Base-by-base conservation (phyloP, 345 rosid species). In the Acer campestre region DNA sequence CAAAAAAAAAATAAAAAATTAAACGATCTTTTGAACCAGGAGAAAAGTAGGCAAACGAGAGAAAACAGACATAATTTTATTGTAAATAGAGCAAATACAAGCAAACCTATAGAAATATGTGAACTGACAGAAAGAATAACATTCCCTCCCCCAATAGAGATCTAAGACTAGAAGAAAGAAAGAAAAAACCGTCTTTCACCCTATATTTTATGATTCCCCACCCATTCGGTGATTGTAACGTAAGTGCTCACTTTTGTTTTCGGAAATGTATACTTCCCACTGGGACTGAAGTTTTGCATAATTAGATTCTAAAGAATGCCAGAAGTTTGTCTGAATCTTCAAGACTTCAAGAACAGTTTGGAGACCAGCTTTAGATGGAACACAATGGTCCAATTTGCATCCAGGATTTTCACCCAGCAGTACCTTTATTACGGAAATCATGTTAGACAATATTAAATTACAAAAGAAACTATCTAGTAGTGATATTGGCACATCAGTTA, bases 341-440 rank as follows among this genome's bases (percentile, higher is more conserved):
- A 94, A 69, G 68, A 96, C 98, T 77, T 96, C 93, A 75, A 92
- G 67, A 81, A 94, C 93, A 25, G 97, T 88, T 80, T 71, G 88
- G 76, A 91, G 58, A 68, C 93, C 98, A 35, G 93, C 85, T 84
- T 73, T 89, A 27, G 98, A 89, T 65, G 98, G 99, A 25, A 59
- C 64, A 66, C 59, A 62, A 25, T 86, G 78, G 53, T 71, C 87
- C 44, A 82, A 58, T 77, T 88, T 87, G 58, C 64, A 75, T 49
- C 63, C 86, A 27, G 86, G 77, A 67, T 76, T 80, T 86, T 94
- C 99, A 75, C 97, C 98, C 70, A 94, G 84, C 68, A 94, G 84
- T 65, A 89, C 98, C 99, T 94, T 78, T 72, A 76, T 68, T 20
- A 70, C 44, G 29, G 42, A 77, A 25, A 2, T 25, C 68, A 70